These are phyloP conservation scores for Fusarium verticillioides DNA, from an alignment of 2,329 filamentous ascomycete species.

Conservation along the genomic window DNA sequence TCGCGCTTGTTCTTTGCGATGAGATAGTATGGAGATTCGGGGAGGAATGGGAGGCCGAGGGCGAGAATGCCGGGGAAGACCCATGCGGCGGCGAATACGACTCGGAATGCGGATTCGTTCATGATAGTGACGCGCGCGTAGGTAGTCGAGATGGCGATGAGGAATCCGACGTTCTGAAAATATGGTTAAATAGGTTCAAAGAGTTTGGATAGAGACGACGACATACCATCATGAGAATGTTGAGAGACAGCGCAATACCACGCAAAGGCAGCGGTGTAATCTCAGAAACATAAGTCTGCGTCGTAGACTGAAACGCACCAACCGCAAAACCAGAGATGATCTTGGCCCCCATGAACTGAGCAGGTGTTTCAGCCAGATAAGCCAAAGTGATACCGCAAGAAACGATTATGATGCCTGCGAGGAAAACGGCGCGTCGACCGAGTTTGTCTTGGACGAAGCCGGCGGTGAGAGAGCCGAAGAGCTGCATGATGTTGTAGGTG, in stretches of 20 bases:
- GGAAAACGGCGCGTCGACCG: background rate
- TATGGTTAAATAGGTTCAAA: no score
- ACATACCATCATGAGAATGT: constrained; percentile 14
- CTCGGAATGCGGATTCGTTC: constrained; percentile 10
- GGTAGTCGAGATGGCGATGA: background rate
- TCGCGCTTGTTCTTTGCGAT: constrained; percentile 12
- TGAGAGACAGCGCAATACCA: background rate
- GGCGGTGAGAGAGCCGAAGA: background rate
- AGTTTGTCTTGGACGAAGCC: constrained; percentile 2
- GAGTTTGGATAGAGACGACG: no score
- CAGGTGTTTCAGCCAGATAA: constrained; percentile 4
- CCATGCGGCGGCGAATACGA: constrained; percentile 10
- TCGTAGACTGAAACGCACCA: constrained; percentile 11
- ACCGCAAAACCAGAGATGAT: constrained; percentile 15
- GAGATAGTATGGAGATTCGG: constrained; percentile 21
- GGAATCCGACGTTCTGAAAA: background rate
- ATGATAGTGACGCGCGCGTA: background rate
- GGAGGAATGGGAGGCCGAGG: constrained; percentile 18
- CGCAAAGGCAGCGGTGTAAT: background rate
- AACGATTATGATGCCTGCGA: background rate
- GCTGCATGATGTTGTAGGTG: constrained; percentile 12
- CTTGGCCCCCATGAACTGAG: constrained; percentile 21
- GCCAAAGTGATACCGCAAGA: constrained; percentile 1
- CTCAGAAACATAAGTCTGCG: constrained; percentile 20
- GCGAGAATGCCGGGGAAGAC: constrained; percentile 12